A percentile compares a stretch with the other conserved stretches of the same genome.
These are phyloP conservation scores for Myrica gale DNA, from an alignment of 306 rosid species.

Conservation along the genomic window DNA sequence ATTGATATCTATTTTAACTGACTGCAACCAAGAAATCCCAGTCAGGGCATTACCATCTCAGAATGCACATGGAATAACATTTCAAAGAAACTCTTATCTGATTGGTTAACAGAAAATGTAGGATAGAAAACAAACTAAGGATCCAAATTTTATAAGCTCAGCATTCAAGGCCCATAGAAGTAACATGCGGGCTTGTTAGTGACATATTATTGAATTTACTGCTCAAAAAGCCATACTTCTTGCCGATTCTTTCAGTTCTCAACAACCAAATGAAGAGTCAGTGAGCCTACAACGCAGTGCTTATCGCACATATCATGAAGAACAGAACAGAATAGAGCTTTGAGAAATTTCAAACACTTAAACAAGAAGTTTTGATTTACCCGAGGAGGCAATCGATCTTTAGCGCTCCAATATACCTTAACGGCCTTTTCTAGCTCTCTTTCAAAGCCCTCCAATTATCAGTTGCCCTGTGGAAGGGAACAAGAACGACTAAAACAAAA, in stretches of 20 bases:
- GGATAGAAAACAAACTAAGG: not conserved
- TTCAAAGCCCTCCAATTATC: conserved; percentile 89
- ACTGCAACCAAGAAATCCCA: conserved; percentile 39
- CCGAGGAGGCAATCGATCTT: conserved; percentile 90
- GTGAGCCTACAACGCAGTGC: not conserved
- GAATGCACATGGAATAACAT: not conserved
- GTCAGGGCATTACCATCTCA: conserved; percentile 14
- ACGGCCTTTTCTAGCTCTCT: conserved; percentile 91
- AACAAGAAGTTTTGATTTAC: conserved; percentile 38
- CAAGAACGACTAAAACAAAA: too few relatives aligned
- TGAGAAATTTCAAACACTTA: not conserved
- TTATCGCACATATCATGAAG: not conserved
- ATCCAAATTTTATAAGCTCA: not conserved
- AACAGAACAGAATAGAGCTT: conserved; percentile 6
- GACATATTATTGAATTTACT: not conserved
- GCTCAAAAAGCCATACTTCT: not conserved
- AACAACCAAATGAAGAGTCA: conserved; percentile 3
- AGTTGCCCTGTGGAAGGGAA: conserved; percentile 46
- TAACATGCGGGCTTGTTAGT: not conserved
- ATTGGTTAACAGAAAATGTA: not conserved
- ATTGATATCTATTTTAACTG: conserved; percentile 79
- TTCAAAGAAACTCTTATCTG: not conserved
- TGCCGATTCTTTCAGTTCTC: not conserved
- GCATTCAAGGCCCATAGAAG: not conserved
- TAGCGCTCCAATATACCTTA: conserved; percentile 73